These are phyloP conservation scores for Artemisia argyi DNA, from an alignment of 129 eudicot genomes.

Conservation along the genomic window DNA sequence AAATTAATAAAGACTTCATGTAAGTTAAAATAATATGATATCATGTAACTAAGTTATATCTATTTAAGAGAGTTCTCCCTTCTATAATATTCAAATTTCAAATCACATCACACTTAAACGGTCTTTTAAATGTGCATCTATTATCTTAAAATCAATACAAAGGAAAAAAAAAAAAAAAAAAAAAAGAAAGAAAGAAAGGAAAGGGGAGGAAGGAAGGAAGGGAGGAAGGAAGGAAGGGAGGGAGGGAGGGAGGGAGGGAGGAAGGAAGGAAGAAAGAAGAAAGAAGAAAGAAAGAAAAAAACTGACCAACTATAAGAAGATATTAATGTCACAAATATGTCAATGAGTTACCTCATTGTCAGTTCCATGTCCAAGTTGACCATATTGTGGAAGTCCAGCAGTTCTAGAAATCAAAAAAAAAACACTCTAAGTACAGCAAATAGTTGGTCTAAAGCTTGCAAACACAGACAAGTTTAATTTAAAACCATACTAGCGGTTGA, in stretches of 20 bases:
- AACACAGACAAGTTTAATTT: not conserved
- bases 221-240: too few species aligned
- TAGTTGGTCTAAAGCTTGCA: not conserved
- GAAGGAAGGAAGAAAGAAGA: too few species aligned
- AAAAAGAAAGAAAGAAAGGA: too few species aligned
- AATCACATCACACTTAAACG: too few species aligned
- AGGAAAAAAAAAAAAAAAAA: too few species aligned
- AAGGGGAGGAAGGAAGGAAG: too few species aligned
- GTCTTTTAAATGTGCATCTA: not conserved
- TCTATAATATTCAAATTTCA: too few species aligned
- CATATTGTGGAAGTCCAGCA: constrained; percentile 98
- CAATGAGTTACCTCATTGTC: constrained; percentile 70
- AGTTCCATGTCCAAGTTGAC: constrained; percentile 98
- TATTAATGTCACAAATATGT: not conserved
- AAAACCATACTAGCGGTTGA: not conserved
- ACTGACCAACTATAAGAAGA: not conserved
- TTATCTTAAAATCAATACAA: not conserved
- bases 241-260: too few species aligned
- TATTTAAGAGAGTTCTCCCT: not conserved
- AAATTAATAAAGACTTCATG: not conserved
- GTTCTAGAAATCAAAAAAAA: constrained; percentile 40
- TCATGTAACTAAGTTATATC: not conserved
- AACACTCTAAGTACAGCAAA: constrained; percentile 9
- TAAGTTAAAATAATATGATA: not conserved
- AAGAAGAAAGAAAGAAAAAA: not conserved